A percentile compares a stretch with the other conserved stretches of the same genome.
phyloP scores from a whole-genome alignment of 1,284 basidiomycete genomes.

The Sanghuangporus sanghuang region DNA sequence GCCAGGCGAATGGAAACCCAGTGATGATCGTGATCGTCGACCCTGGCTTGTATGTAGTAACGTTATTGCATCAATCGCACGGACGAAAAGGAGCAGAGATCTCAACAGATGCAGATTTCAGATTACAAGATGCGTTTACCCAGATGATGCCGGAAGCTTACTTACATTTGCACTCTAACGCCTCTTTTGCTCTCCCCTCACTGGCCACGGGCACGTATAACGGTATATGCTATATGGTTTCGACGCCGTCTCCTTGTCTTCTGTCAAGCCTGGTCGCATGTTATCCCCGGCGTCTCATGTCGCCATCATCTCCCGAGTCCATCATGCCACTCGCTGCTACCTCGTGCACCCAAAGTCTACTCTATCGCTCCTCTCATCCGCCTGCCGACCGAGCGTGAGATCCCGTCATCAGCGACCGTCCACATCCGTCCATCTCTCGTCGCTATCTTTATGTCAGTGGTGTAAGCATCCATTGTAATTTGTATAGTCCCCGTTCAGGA shows the following conservation, averaged over 20 bases:
- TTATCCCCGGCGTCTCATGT: not conserved
- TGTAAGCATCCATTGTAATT: too few relatives aligned
- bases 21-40: not conserved
- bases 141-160: not conserved
- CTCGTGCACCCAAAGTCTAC: not conserved
- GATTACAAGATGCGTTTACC: not conserved
- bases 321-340: not conserved
- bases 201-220: not conserved
- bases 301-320: not conserved
- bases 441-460: not conserved
- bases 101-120: not conserved
- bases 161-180: not conserved
- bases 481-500: not conserved
- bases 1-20: not conserved
- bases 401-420: not conserved
- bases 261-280: not conserved
- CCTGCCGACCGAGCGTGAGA: not conserved
- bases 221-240: too few relatives aligned
- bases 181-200: not conserved
- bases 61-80: not conserved
- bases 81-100: not conserved
- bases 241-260: not conserved
- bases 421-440: not conserved
- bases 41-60: not conserved
- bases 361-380: not conserved